Conservation (phyloP, 1,284 basidiomycete genomes). For the Heterobasidion annosum region DNA sequence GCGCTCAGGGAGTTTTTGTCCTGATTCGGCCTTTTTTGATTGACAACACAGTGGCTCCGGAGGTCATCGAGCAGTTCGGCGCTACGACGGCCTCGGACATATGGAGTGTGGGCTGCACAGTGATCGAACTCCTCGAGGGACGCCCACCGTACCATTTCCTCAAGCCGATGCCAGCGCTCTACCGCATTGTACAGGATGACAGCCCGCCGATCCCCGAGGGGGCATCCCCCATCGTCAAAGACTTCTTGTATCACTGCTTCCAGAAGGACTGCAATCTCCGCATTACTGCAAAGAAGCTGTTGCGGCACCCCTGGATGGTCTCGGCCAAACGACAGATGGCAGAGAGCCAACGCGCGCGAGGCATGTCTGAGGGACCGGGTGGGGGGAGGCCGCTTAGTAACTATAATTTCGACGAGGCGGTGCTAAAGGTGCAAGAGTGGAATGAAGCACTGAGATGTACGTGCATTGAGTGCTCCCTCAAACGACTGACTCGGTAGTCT, state of each 20-base stretch:
- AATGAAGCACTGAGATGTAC: conserved; percentile 91
- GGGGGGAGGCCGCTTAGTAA: conserved; percentile 55
- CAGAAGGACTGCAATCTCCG: conserved; percentile 96
- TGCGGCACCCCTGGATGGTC: conserved; percentile 94
- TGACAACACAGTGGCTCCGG: conserved; percentile 74
- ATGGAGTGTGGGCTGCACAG: conserved; percentile 95
- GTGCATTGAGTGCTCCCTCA: conserved; percentile 13
- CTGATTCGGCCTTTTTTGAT: conserved; percentile 8
- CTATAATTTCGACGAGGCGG: conserved; percentile 89
- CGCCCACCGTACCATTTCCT: conserved; percentile 94
- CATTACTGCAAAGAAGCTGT: conserved; percentile 87
- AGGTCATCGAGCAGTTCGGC: conserved; percentile 95
- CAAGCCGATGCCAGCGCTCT: conserved; percentile 96
- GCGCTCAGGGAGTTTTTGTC: no score
- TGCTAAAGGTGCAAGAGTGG: conserved; percentile 95
- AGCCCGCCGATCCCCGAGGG: conserved; percentile 93
- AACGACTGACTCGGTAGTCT: neutral
- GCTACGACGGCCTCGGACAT: conserved; percentile 97
- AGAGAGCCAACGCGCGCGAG: conserved; percentile 27
- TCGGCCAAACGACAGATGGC: conserved; percentile 71
- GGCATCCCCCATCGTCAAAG: conserved; percentile 88
- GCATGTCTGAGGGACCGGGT: conserved; percentile 24
- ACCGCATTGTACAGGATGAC: conserved; percentile 97
- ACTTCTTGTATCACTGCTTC: conserved; percentile 96
- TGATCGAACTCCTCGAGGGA: conserved; percentile 93